Conservation (phyloP, 2,329 filamentous ascomycete genomes). For the Colletotrichum karsti region DNA sequence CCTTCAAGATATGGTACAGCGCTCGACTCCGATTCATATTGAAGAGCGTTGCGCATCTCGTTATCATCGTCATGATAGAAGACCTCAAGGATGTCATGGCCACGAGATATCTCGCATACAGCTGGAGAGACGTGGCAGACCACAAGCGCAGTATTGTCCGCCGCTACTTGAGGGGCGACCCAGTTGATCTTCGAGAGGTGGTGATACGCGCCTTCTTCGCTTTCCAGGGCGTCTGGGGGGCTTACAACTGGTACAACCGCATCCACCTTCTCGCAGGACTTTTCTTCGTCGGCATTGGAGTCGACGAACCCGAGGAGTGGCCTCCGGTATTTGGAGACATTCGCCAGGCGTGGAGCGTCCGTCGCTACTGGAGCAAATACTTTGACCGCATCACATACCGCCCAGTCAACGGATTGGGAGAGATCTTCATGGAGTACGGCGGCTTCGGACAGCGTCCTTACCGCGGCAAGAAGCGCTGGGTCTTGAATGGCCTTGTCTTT, state of each 20-base stretch:
- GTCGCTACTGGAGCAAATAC: conserved; percentile 31
- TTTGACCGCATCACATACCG: conserved; percentile 31
- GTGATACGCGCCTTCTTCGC: conserved; percentile 8
- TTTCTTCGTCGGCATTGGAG: conserved; percentile 12
- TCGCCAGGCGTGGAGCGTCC: conserved; percentile 27
- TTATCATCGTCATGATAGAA: background rate
- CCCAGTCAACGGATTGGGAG: background rate
- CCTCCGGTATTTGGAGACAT: conserved; percentile 31
- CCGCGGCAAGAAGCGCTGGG: conserved; percentile 16
- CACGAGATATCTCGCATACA: background rate
- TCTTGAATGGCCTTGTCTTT: conserved; percentile 27
- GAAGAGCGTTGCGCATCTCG: background rate
- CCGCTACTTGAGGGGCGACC: background rate
- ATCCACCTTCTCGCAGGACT: background rate
- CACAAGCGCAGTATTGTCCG: conserved; percentile 7
- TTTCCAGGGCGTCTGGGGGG: conserved; percentile 15
- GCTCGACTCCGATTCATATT: background rate
- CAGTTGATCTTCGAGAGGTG: background rate
- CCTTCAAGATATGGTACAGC: background rate
- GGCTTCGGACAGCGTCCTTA: conserved; percentile 2
- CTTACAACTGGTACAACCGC: conserved; percentile 21
- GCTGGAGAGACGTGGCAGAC: background rate
- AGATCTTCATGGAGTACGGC: conserved; percentile 1
- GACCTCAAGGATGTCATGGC: background rate
- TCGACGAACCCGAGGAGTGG: conserved; percentile 31